Conservation (phyloP, 2,329 filamentous ascomycete genomes). For the Cladosporium sp. region DNA sequence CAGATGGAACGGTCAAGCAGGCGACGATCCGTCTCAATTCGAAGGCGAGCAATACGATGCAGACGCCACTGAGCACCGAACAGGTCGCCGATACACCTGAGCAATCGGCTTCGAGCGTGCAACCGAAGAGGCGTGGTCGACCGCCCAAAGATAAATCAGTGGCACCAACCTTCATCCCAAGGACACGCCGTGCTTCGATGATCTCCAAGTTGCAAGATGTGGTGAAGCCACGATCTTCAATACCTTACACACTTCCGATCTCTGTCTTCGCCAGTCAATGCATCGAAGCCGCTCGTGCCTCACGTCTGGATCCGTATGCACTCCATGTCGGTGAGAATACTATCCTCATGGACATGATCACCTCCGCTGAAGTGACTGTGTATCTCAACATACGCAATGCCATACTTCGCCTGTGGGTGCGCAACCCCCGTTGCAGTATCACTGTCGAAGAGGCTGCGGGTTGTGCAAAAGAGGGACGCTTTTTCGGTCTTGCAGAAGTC, state of each 20-base stretch:
- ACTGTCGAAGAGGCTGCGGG: constrained; percentile 82
- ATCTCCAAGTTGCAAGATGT: constrained; percentile 23
- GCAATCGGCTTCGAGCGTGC: constrained; percentile 2
- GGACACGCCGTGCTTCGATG: constrained; percentile 20
- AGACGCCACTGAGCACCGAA: neutral
- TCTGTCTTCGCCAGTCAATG: constrained; percentile 87
- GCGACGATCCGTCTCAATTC: constrained; percentile 5
- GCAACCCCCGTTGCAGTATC: constrained; percentile 78
- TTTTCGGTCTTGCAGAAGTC: constrained; percentile 82
- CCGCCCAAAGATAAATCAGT: constrained; percentile 27
- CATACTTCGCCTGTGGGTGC: constrained; percentile 83
- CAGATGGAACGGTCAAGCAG: constrained; percentile 27
- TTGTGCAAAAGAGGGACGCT: constrained; percentile 80
- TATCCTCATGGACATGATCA: constrained; percentile 75
- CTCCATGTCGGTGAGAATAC: constrained; percentile 80
- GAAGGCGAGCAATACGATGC: neutral
- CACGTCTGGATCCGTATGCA: constrained; percentile 81
- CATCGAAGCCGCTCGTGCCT: constrained; percentile 82
- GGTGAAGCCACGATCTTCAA: constrained; percentile 57
- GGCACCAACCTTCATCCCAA: constrained; percentile 15
- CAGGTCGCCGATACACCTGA: neutral
- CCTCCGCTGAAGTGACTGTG: constrained; percentile 82
- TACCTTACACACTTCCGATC: constrained; percentile 68
- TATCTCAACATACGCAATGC: constrained; percentile 96
- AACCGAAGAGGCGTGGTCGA: constrained; percentile 28